Conservation (phyloP, 176 grass and related monocot species). For the Rhynchospora pubera region DNA sequence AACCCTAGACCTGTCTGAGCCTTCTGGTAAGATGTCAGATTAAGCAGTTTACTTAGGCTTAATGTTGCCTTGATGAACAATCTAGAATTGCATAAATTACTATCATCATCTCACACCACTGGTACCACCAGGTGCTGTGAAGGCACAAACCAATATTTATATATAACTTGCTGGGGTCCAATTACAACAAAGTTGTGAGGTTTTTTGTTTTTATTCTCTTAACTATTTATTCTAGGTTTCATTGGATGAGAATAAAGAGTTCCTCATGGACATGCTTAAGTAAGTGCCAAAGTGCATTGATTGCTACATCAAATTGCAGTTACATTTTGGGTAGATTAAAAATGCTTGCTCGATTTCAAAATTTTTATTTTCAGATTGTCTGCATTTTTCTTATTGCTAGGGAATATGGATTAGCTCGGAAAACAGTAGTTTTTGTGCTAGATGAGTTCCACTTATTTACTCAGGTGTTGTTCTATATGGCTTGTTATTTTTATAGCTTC, state of each 20-base stretch:
- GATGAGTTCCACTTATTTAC: slow-evolving; percentile 96
- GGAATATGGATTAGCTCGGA: slow-evolving; percentile 88
- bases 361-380: slow-evolving; percentile 5
- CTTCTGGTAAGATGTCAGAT: background rate
- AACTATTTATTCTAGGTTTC: slow-evolving; percentile 55
- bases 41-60: background rate
- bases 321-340: background rate
- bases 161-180: background rate
- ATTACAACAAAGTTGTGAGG: slow-evolving; percentile 5
- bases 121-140: background rate
- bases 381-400: slow-evolving; percentile 40
- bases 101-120: background rate
- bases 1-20: background rate
- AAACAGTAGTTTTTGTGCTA: slow-evolving; percentile 65
- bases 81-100: background rate
- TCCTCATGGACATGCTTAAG: slow-evolving; percentile 85
- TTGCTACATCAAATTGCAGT: background rate
- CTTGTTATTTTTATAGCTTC: slow-evolving; percentile 12
- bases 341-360: background rate
- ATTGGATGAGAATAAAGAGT: slow-evolving; percentile 89
- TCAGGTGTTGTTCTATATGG: slow-evolving; percentile 47
- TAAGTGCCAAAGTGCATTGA: slow-evolving; percentile 22
- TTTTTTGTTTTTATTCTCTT: background rate
- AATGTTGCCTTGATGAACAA: background rate
- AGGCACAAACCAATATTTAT: background rate